Evolutionary conservation across 140 eudicot species (phyloP).

Genomic region (Bidens hawaiensis): DNA sequence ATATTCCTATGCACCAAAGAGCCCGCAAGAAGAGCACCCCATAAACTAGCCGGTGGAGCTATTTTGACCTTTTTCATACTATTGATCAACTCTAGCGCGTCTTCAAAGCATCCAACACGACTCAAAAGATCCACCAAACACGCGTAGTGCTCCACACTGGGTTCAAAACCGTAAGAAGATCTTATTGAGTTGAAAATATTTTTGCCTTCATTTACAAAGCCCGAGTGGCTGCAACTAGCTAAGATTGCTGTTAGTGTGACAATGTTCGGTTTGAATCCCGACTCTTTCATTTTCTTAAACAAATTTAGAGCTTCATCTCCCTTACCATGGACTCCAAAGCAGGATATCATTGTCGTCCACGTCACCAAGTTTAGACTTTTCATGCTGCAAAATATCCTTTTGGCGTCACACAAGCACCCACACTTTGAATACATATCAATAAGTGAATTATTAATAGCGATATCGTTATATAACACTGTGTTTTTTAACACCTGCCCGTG

Average conservation of each 20-base stretch:
- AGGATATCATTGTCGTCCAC: constrained; percentile 30
- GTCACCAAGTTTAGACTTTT: constrained; percentile 17
- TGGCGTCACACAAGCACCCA: constrained; percentile 19
- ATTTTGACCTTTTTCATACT: constrained; percentile 5
- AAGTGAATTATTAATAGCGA: constrained; percentile 15
- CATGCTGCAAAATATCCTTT: constrained; percentile 6
- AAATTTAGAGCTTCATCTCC: constrained; percentile 11
- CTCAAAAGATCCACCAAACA: constrained; percentile 26
- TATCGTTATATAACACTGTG: neutral
- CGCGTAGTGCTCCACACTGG: constrained; percentile 23
- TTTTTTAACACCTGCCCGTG: constrained; percentile 25
- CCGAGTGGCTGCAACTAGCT: constrained; percentile 30
- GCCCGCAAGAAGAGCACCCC: constrained; percentile 34
- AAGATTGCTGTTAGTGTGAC: constrained; percentile 23
- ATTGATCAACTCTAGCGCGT: constrained; percentile 16
- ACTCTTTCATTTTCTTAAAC: constrained; percentile 16
- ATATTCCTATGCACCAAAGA: constrained; percentile 23
- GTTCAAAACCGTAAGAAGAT: constrained; percentile 16
- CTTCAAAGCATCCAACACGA: constrained; percentile 25
- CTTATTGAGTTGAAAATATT: constrained; percentile 15
- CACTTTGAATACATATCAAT: constrained; percentile 29
- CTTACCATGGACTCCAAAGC: constrained; percentile 19
- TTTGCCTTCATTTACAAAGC: constrained; percentile 19
- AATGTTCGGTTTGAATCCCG: constrained; percentile 17
- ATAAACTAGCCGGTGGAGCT: constrained; percentile 18